Evolutionary conservation across 2,329 filamentous ascomycete genomes (phyloP).

Genomic region (Tricladium varicosporioides): DNA sequence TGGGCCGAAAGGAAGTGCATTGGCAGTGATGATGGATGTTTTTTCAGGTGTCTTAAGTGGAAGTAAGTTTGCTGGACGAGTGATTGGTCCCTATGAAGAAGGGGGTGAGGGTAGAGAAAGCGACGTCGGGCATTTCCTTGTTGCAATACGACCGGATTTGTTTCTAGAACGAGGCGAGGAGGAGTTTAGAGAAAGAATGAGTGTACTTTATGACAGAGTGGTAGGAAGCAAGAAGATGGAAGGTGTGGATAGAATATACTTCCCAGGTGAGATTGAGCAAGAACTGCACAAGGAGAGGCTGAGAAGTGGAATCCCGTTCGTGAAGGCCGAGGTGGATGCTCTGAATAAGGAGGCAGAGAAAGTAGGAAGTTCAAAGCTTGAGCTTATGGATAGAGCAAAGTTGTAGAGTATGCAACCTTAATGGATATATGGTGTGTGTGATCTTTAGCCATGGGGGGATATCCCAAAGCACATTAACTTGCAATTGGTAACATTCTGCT

Average conservation of each 20-base stretch:
- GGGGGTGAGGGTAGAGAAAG: slow-evolving; percentile 57
- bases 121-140: slow-evolving; percentile 70
- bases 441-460: no score
- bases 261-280: slow-evolving; percentile 62
- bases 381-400: slow-evolving; percentile 11
- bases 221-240: slow-evolving; percentile 52
- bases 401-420: not conserved
- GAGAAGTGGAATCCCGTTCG: slow-evolving; percentile 57
- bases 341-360: slow-evolving; percentile 52
- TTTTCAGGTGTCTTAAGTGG: slow-evolving; percentile 77
- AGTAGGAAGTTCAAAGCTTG: slow-evolving; percentile 35
- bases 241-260: slow-evolving; percentile 58
- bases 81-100: slow-evolving; percentile 74
- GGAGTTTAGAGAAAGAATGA: slow-evolving; percentile 44
- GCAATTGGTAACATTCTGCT: no score
- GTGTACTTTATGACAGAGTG: slow-evolving; percentile 52
- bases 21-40: slow-evolving; percentile 83
- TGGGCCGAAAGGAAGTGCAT: slow-evolving; percentile 73
- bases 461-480: no score
- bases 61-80: slow-evolving; percentile 72
- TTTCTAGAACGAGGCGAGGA: slow-evolving; percentile 40
- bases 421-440: no score
- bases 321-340: slow-evolving; percentile 53
- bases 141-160: slow-evolving; percentile 71
- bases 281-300: slow-evolving; percentile 49